Conservation (phyloP, 1,284 basidiomycete species). For the Apiotrichum porosum region DNA sequence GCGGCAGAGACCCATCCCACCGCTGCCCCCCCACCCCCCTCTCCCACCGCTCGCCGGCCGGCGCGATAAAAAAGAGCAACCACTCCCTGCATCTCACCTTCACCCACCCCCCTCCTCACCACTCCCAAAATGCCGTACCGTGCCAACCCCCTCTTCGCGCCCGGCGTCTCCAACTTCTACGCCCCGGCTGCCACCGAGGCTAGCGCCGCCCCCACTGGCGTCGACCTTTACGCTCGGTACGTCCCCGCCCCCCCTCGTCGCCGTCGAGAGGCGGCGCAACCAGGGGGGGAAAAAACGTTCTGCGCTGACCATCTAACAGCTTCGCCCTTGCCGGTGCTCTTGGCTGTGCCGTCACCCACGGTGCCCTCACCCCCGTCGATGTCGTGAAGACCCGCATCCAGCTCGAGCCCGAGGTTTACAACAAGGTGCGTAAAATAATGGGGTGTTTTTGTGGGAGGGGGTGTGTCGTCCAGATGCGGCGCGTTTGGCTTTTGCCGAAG, state of each 20-base stretch:
- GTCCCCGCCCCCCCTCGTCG: no score
- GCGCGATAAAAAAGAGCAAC: not conserved
- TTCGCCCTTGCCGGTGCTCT: slow-evolving; percentile 76
- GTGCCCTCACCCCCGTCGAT: slow-evolving; percentile 86
- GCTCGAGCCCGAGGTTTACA: slow-evolving; percentile 61
- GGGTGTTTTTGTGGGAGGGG: no score
- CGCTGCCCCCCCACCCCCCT: no score
- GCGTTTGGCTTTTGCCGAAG: no score
- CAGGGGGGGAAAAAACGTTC: not conserved
- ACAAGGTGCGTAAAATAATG: slow-evolving; percentile 47
- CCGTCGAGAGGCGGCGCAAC: no score
- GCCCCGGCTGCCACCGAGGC: slow-evolving; percentile 47
- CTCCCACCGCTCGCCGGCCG: no score
- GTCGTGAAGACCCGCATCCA: slow-evolving; percentile 98
- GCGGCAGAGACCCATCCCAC: no score
- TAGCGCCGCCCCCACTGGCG: slow-evolving; percentile 44
- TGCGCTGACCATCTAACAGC: slow-evolving; percentile 22
- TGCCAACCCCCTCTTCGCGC: slow-evolving; percentile 12
- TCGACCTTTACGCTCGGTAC: slow-evolving; percentile 51
- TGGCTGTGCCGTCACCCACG: slow-evolving; percentile 91
- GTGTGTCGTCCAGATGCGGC: no score
- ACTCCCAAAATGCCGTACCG: slow-evolving; percentile 9
- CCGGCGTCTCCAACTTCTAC: slow-evolving; percentile 42
- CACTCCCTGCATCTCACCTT: not conserved
- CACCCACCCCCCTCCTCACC: not conserved